Evolutionary conservation across 2,329 filamentous ascomycete species (phyloP), one percentile per base, ranked within the genome.

Genomic region (Aaosphaeria pasadenensis): DNA sequence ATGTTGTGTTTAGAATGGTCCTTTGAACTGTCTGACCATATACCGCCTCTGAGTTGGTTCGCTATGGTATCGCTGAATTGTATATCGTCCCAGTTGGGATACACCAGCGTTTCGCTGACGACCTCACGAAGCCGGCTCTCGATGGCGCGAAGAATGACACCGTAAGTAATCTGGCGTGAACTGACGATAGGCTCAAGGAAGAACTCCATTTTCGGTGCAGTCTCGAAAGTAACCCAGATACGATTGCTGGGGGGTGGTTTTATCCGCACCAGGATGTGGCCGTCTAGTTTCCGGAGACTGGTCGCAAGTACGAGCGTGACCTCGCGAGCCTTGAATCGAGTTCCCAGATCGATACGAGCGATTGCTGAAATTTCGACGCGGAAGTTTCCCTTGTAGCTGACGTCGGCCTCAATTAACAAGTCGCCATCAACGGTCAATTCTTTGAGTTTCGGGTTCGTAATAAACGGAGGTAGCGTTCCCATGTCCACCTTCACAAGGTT

Each of bases 171-270:
- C 67, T 97, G 92, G 49, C 92, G 84, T 11, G 91, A 88, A 73
- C 91, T 96, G 44, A 99, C 91, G 57, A 99, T 91, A 4, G 94
- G 94, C 67, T 97, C 91, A 39, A 97, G 89, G n/a, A 84, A 84
- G 78, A 96, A 85, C 52, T 95, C 91, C 75, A 99, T 87, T 64
- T 92, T 91, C 13, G 94, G 94, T 79, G 91, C 89, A n/a, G 84
- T 84, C 66, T 95, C 89, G 64, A 99, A 99, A 1, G 91, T 87
- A 57, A 97, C 83, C 94, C 94, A 99, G n/a, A 96, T 70, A 38
- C 94, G 84, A 67, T 99, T 99, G 70, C 91, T 96, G 1, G 94
- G 94, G 11, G 92, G 90, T 5, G 94, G 89, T 69, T 99, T 99
- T 69, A 97, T 85, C 62, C 90, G 88, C 61, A 96, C 78, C 30